These are phyloP conservation scores for Carex pumila DNA, from an alignment of 176 grass and related monocot species.

Conservation along the genomic window DNA sequence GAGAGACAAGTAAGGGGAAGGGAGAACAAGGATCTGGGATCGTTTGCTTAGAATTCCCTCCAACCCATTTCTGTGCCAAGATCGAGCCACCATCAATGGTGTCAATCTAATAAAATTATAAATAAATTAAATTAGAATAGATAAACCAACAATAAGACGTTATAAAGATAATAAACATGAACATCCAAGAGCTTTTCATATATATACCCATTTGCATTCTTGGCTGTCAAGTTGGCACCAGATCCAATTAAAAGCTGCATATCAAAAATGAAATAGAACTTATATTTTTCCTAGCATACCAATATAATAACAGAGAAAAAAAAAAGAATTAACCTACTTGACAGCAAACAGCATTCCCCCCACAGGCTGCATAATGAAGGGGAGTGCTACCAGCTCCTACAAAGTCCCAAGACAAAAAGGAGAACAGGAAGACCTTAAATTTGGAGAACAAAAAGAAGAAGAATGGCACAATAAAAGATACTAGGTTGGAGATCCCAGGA, in stretches of 20 bases:
- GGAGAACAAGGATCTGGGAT: slow-evolving; percentile 40
- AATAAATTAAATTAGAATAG: not conserved
- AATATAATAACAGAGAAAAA: slow-evolving; percentile 17
- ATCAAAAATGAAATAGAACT: slow-evolving; percentile 30
- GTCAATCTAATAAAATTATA: slow-evolving; percentile 47
- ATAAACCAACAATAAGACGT: not conserved
- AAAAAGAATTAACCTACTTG: slow-evolving; percentile 53
- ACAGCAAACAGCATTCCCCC: slow-evolving; percentile 85
- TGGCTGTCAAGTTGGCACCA: slow-evolving; percentile 65
- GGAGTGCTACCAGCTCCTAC: slow-evolving; percentile 85
- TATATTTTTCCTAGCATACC: not conserved
- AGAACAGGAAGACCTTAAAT: not conserved
- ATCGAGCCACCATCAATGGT: slow-evolving; percentile 83
- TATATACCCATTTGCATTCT: slow-evolving; percentile 76
- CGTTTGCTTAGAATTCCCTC: slow-evolving; percentile 70
- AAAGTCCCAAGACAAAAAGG: slow-evolving; percentile 7
- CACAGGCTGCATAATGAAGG: slow-evolving; percentile 92
- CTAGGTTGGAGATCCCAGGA: not conserved
- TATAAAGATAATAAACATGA: slow-evolving; percentile 14
- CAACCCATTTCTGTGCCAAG: slow-evolving; percentile 78
- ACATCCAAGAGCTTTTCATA: not conserved
- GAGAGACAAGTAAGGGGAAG: slow-evolving; percentile 72
- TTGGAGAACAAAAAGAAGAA: not conserved
- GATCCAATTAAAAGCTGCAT: slow-evolving; percentile 77
- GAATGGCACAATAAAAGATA: not conserved